Evolutionary conservation across 352 stramenopile genomes (phyloP).

Genomic region (Globisporangium irregulare): DNA sequence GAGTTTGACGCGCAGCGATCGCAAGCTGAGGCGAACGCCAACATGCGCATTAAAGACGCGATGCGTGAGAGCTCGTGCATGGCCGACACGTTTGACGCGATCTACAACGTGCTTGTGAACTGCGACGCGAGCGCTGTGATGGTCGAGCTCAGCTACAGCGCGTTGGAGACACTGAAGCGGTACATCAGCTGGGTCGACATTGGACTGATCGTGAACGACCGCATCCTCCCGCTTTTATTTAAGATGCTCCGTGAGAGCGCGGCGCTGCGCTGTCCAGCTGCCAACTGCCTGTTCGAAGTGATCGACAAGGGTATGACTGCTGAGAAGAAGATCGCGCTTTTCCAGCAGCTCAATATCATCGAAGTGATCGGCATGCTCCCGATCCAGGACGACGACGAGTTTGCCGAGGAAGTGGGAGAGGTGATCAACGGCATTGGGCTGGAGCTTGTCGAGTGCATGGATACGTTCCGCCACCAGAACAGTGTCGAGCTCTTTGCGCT

Average conservation of each 20-base stretch:
- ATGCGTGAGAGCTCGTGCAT: slow-evolving; percentile 80
- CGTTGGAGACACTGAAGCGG: slow-evolving; percentile 75
- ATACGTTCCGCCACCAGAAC: slow-evolving; percentile 67
- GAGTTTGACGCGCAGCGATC: slow-evolving; percentile 76
- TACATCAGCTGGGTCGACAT: slow-evolving; percentile 90
- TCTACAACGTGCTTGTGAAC: slow-evolving; percentile 80
- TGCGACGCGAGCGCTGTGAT: slow-evolving; percentile 68
- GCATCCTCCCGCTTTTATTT: slow-evolving; percentile 71
- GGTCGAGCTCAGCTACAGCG: slow-evolving; percentile 56
- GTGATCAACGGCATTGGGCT: slow-evolving; percentile 81
- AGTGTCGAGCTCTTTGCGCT: slow-evolving; percentile 39
- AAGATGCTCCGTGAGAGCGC: slow-evolving; percentile 62
- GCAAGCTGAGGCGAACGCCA: slow-evolving; percentile 51
- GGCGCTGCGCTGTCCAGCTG: slow-evolving; percentile 58
- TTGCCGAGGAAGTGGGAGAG: slow-evolving; percentile 79
- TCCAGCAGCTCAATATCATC: slow-evolving; percentile 67
- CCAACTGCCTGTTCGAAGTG: slow-evolving; percentile 85
- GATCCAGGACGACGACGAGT: slow-evolving; percentile 76
- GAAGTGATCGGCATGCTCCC: slow-evolving; percentile 54
- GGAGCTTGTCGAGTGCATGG: slow-evolving; percentile 78
- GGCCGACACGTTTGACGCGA: slow-evolving; percentile 76
- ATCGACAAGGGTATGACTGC: slow-evolving; percentile 85
- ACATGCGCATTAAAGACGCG: slow-evolving; percentile 88
- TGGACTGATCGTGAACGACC: slow-evolving; percentile 76
- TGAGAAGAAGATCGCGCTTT: slow-evolving; percentile 80